A percentile compares a stretch with the other conserved stretches of the same genome.
These are phyloP conservation scores for Ophiognomonia clavigignenti-juglandacearum DNA, from an alignment of 2,329 filamentous ascomycete species.

Conservation along the genomic window DNA sequence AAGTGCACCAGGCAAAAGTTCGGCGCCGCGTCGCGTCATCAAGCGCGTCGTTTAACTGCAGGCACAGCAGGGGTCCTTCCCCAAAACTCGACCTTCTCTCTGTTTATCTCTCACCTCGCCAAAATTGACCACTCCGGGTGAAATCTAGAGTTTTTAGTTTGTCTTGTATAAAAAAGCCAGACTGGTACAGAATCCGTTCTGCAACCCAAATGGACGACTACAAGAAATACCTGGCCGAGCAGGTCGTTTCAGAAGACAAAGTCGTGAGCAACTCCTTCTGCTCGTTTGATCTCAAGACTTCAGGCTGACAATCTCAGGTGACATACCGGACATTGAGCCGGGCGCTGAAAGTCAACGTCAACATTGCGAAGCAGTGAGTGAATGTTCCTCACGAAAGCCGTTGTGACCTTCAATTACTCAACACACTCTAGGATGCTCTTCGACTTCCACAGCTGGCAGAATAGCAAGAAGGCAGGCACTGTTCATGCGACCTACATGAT, in stretches of 20 bases:
- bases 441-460: conserved; percentile 78
- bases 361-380: conserved; percentile 79
- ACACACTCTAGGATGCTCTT: conserved; percentile 64
- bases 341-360: conserved; percentile 77
- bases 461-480: conserved; percentile 64
- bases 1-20: too few species aligned
- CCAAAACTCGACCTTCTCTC: too few species aligned
- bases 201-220: conserved; percentile 67
- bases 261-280: conserved; percentile 47
- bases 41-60: too few species aligned
- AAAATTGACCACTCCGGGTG: too few species aligned
- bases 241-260: conserved; percentile 70
- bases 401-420: neutral
- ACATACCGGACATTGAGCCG: conserved; percentile 84
- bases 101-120: too few species aligned
- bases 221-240: conserved; percentile 67
- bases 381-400: neutral
- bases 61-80: too few species aligned
- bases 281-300: conserved; percentile 2
- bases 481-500: conserved; percentile 93
- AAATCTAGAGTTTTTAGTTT: too few species aligned
- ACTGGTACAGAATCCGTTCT: too few species aligned
- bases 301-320: conserved; percentile 49
- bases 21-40: too few species aligned
- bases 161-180: too few species aligned